Evolutionary conservation across 257 asterid species (phyloP), one percentile per base, ranked within the genome.

Genomic region (Cruciata laevipes): DNA sequence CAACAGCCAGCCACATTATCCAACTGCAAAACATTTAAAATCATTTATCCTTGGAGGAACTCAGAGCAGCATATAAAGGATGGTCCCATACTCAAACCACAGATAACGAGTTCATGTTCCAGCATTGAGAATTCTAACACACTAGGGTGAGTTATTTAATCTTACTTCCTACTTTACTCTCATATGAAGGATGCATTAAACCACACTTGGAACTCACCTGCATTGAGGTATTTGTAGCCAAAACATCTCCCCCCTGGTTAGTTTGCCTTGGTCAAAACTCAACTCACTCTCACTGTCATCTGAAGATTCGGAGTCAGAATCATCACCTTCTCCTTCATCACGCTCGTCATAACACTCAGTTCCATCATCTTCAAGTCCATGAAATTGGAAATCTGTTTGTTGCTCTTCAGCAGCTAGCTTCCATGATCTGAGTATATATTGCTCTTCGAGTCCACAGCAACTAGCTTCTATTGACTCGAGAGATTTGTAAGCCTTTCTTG

Each of bases 391-490:
- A 78, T 86, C 96, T 78, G 90, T 93, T 75, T 90, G 96, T 25
- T 84, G 90, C 74, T 80, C 88, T 62, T 83, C 88, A 57, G 99
- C 84, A 68, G 88, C 90, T 65, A 79, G 70, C 80, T 81, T 86
- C 77, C 99, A 80, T 90, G 89, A n/a, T n/a, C n/a, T n/a, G n/a
- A n/a, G n/a, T n/a, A n/a, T n/a, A n/a, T n/a, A n/a, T n/a, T n/a
- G n/a, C n/a, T n/a, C n/a, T n/a, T n/a, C n/a, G n/a, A n/a, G n/a
- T n/a, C n/a, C n/a, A n/a, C n/a, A n/a, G n/a, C n/a, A n/a, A n/a
- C n/a, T n/a, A 13, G 97, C 96, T 77, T 93, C 99, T 79, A 93
- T 72, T 70, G 85, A 89, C 83, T 90, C 99, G 63, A 93, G 86
- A 73, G 87, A 85, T 76, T 77, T 79, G 69, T 85, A 79, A 6